These are phyloP conservation scores for Triticum monococcum DNA, from an alignment of 176 grass and related monocot species.

Conservation along the genomic window DNA sequence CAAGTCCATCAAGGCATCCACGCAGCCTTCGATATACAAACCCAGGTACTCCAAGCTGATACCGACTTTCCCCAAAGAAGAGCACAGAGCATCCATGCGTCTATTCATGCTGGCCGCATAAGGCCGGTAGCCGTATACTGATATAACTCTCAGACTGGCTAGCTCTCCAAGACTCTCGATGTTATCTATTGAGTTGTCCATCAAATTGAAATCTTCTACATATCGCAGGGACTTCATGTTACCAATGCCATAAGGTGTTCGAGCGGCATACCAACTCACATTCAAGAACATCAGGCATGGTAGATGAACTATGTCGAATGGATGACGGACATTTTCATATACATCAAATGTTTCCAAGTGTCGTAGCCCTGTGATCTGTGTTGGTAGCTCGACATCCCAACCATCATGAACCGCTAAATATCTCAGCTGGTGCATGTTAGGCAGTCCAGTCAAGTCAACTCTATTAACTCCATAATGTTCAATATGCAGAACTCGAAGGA, in stretches of 20 bases:
- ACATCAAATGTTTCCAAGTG: neutral
- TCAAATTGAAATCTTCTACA: fast-evolving
- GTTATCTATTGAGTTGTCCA: neutral
- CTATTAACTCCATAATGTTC: no score
- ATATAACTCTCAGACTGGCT: neutral
- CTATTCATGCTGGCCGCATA: neutral
- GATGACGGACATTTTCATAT: fast-evolving
- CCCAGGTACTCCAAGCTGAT: neutral
- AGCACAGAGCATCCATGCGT: neutral
- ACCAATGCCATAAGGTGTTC: neutral
- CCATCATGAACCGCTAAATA: neutral
- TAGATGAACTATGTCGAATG: neutral
- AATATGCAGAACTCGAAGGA: neutral
- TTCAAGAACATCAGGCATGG: neutral
- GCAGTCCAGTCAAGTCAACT: neutral
- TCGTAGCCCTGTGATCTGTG: neutral
- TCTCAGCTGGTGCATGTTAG: neutral
- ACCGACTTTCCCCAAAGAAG: neutral
- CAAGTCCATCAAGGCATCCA: neutral
- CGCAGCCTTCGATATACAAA: neutral
- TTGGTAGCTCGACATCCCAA: neutral
- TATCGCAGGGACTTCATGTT: neutral
- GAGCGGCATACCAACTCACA: fast-evolving
- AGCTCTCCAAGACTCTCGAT: neutral
- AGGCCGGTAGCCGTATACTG: fast-evolving